Conservation (phyloP, 805 yeast species). For the Suhomyces sp. region DNA sequence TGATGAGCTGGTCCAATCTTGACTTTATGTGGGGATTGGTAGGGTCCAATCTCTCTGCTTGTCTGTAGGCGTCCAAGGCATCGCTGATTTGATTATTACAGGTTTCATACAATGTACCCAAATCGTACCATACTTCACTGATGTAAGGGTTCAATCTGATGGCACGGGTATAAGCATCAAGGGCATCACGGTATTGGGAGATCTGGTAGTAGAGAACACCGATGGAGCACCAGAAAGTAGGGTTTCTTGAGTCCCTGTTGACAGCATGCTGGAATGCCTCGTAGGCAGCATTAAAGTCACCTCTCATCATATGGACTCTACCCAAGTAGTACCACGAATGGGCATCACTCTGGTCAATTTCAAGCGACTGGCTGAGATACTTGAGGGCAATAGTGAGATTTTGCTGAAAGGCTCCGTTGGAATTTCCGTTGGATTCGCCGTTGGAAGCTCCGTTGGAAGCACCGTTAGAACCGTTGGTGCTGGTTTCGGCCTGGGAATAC, state of each 20-base stretch:
- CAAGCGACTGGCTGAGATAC: constrained; percentile 81
- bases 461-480: constrained; percentile 8
- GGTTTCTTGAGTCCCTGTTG: constrained; percentile 92
- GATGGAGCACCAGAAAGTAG: constrained; percentile 95
- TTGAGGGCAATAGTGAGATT: constrained; percentile 82
- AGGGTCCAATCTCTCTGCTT: constrained; percentile 94
- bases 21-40: constrained; percentile 92
- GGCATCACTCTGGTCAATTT: constrained; percentile 86
- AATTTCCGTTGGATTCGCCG: constrained; percentile 4
- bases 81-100: constrained; percentile 94
- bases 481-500: constrained; percentile 57
- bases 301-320: constrained; percentile 93
- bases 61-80: constrained; percentile 94
- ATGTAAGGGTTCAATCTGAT: constrained; percentile 93
- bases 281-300: constrained; percentile 93
- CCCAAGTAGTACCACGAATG: constrained; percentile 97
- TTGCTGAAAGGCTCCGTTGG: constrained; percentile 48
- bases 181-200: constrained; percentile 92
- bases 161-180: constrained; percentile 96
- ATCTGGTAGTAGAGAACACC: constrained; percentile 97
- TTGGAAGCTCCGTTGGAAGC: constrained; percentile 6
- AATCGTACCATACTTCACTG: constrained; percentile 97
- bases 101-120: constrained; percentile 94
- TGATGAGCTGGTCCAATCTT: constrained; percentile 79
- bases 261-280: constrained; percentile 99